Conservation (phyloP, 164 flowering plant genomes). For the Platanus orientalis region DNA sequence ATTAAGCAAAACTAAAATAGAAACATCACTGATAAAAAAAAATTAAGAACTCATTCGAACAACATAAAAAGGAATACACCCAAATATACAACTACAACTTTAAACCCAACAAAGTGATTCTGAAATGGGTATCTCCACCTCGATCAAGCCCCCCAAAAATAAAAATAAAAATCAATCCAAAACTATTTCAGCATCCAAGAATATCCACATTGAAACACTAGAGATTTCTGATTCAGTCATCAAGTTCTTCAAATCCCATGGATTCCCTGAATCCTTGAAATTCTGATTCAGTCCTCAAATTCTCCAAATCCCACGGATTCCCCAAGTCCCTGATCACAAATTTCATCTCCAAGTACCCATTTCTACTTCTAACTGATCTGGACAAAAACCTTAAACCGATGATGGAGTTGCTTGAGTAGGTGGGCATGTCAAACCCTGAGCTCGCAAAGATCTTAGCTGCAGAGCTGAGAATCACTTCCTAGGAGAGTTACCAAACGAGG, state of each 20-base stretch:
- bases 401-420: background rate
- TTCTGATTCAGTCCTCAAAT: too few species aligned
- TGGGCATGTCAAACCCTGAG: background rate
- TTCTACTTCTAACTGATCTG: background rate
- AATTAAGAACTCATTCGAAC: too few species aligned
- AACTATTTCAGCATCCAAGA: constrained; percentile 8
- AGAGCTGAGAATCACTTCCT: too few species aligned
- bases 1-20: background rate
- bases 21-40: background rate
- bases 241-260: constrained; percentile 8
- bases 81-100: background rate
- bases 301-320: too few species aligned
- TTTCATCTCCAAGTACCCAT: constrained; percentile 1
- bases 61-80: too few species aligned
- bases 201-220: background rate
- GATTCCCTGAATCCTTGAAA: too few species aligned
- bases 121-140: background rate
- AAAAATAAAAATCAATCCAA: background rate
- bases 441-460: constrained; percentile 1
- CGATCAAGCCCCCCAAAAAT: background rate
- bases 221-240: constrained; percentile 11
- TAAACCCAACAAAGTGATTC: background rate
- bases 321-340: constrained; percentile 9
- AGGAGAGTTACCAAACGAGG: too few species aligned
- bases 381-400: background rate